These are phyloP conservation scores for Picea abies DNA, from an alignment of 83 land plant genomes.

Conservation along the genomic window DNA sequence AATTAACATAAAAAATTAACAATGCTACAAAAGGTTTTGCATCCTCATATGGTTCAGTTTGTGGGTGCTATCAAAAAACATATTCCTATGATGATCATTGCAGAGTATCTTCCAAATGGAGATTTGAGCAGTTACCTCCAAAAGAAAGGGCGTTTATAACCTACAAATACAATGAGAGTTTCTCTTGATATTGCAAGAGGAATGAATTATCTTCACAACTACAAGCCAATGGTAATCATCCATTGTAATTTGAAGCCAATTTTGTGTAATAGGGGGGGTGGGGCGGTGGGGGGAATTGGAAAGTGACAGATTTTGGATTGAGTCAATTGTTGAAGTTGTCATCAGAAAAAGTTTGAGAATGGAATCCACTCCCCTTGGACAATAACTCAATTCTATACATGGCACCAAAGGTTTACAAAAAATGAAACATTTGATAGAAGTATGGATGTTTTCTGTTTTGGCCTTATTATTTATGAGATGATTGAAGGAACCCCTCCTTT, in stretches of 20 bases:
- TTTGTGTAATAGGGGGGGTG: constrained; percentile 37
- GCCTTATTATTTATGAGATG: no score
- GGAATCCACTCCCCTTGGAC: constrained; percentile 23
- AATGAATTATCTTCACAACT: constrained; percentile 77
- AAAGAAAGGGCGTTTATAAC: constrained; percentile 71
- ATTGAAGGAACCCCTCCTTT: no score
- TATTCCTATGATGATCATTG: constrained; percentile 80
- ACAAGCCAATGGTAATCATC: constrained; percentile 70
- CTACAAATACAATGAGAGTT: constrained; percentile 63
- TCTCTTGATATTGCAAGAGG: constrained; percentile 83
- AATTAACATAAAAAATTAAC: constrained; percentile 24
- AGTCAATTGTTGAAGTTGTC: constrained; percentile 44
- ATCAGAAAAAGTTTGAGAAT: constrained; percentile 43
- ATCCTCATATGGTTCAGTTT: constrained; percentile 84
- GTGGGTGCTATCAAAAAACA: constrained; percentile 82
- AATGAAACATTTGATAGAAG: no score
- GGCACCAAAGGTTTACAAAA: no score
- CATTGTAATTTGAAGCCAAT: constrained; percentile 70
- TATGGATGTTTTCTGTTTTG: no score
- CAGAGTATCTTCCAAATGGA: constrained; percentile 71
- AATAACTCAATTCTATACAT: constrained; percentile 25
- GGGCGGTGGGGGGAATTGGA: constrained; percentile 64
- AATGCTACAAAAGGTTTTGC: constrained; percentile 69
- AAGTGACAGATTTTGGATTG: constrained; percentile 72
- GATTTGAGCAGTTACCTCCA: constrained; percentile 62